Conservation (phyloP, 2,329 filamentous ascomycete species). For the Aureobasidium sp. region DNA sequence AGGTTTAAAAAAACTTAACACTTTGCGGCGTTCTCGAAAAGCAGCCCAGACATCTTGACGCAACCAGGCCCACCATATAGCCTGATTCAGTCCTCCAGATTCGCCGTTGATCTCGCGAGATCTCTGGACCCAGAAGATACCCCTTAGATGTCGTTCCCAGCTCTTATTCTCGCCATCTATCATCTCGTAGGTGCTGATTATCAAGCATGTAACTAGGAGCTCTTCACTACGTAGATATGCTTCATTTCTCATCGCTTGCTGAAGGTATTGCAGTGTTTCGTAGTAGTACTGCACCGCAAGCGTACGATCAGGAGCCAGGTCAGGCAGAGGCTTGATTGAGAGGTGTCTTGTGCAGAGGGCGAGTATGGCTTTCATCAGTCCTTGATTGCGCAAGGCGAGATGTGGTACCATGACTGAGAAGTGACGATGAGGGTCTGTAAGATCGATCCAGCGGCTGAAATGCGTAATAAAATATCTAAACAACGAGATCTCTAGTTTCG, state of each 20-base stretch:
- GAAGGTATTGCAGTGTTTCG: conserved; percentile 51
- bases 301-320: conserved; percentile 18
- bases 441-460: conserved; percentile 30
- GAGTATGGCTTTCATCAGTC: conserved; percentile 47
- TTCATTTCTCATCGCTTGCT: conserved; percentile 47
- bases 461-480: conserved; percentile 28
- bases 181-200: conserved; percentile 58
- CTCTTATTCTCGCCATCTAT: conserved; percentile 45
- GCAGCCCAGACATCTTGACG: conserved; percentile 56
- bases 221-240: conserved; percentile 48
- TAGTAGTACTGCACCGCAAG: conserved; percentile 45
- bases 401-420: conserved; percentile 26
- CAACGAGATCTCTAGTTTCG: conserved; percentile 25
- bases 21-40: conserved; percentile 46
- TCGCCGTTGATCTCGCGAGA: conserved; percentile 51
- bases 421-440: conserved; percentile 31
- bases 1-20: conserved; percentile 49
- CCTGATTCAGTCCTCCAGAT: conserved; percentile 43
- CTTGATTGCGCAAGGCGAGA: conserved; percentile 41
- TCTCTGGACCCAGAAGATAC: conserved; percentile 55
- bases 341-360: conserved; percentile 44
- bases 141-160: conserved; percentile 53
- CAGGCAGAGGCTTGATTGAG: conserved; percentile 26
- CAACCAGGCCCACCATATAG: conserved; percentile 56
- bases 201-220: conserved; percentile 47